Conservation (phyloP, 2,329 filamentous ascomycete species). For the Tolypocladium tropicale region DNA sequence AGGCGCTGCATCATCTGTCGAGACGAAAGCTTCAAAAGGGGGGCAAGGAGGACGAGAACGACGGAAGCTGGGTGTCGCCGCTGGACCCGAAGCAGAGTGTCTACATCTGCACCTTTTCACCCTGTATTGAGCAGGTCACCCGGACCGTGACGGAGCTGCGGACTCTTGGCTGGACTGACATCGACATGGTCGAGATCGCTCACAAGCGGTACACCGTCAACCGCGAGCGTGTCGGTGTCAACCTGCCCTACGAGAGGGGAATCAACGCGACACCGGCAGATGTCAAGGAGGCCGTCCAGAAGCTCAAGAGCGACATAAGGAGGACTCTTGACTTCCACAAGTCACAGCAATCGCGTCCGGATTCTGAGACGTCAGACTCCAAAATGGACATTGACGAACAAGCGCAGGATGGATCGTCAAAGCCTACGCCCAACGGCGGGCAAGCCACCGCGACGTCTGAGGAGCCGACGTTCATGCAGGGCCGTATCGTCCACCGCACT, state of each 20-base stretch:
- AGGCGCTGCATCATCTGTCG: constrained; percentile 66
- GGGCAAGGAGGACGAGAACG: constrained; percentile 11
- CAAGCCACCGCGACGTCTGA: constrained; percentile 10
- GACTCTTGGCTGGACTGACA: constrained; percentile 76
- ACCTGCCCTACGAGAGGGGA: constrained; percentile 54
- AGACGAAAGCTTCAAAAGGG: constrained; percentile 28
- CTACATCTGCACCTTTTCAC: constrained; percentile 88
- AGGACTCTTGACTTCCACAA: constrained; percentile 57
- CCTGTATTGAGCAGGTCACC: constrained; percentile 93
- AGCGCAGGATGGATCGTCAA: constrained; percentile 5
- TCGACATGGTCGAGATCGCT: constrained; percentile 84
- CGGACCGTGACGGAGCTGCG: constrained; percentile 74
- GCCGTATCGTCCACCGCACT: constrained; percentile 66
- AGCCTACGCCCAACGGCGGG: background rate
- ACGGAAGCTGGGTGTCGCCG: constrained; percentile 39
- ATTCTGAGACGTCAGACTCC: constrained; percentile 18
- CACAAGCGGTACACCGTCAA: constrained; percentile 72
- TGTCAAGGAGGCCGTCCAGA: constrained; percentile 68
- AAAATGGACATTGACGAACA: constrained; percentile 30
- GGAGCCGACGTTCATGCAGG: constrained; percentile 59
- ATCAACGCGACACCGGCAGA: constrained; percentile 60
- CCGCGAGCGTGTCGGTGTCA: constrained; percentile 69
- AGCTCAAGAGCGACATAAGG: constrained; percentile 63
- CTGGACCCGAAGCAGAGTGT: constrained; percentile 63
- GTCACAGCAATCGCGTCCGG: constrained; percentile 14